Evolutionary conservation across 768 basidiomycete species (phyloP), one percentile per base, ranked within the genome.

Genomic region (Psilocybe cubensis): DNA sequence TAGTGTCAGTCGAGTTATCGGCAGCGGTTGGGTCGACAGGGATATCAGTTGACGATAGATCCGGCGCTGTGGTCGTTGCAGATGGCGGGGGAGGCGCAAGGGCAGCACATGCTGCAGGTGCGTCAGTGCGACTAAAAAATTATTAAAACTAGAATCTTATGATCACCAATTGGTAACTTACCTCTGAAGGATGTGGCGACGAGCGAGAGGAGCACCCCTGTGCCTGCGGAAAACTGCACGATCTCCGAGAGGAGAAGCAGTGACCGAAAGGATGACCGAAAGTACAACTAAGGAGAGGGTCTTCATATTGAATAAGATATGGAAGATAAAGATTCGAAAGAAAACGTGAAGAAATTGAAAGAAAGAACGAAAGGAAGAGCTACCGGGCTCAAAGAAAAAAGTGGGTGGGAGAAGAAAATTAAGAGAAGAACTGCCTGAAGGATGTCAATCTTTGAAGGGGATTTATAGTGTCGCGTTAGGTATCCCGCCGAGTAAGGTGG

Each of bases 141-240:
- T 20, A 47, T 12, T 27, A 58, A 23, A 52, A 38, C 4, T 38
- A 11, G 35, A 38, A 4, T 35, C 27, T 41, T 11, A 52, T 5
- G 2, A 56, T 23, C 29, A n/a, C 58, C 61, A 20, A 57, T 8
- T 4, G 23, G 20, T 55, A 18, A 21, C 54, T 66, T 63, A 68
- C 76, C 78, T 64, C 42, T 68, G 62, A 38, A 77, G 65, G 60
- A 77, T 43, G 63, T 62, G 63, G 54, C 75, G 68, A 47, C 72
- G 70, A 45, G 67, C 56, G 21, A 69, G 61, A 48, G 71, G 64
- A 51, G 62, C 59, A 17, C 71, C 70, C 43, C 62, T 66, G 62
- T 72, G 68, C 56, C 66, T 72, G 50, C 66, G 65, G 66, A 73
- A 69, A 38, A 72, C 62, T 11, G 67, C 69, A 62, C 74, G 76